Evolutionary conservation across 768 basidiomycete genomes (phyloP).

Genomic region (Kwoniella heveanensis): DNA sequence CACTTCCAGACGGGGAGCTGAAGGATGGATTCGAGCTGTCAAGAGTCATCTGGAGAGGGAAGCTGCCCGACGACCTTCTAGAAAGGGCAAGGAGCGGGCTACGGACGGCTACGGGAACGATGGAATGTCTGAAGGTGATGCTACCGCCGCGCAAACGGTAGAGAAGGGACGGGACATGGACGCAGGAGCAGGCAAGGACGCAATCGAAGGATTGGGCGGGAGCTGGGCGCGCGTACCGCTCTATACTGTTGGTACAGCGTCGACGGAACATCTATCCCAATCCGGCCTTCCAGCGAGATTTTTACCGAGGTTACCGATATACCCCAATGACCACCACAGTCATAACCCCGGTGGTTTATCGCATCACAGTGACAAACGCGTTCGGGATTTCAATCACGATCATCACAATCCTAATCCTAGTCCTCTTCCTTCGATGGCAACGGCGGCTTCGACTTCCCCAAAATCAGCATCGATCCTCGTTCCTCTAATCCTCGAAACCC

Average conservation of each 20-base stretch:
- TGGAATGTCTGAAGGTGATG: too few relatives aligned
- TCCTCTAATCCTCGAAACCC: not conserved
- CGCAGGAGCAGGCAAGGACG: not conserved
- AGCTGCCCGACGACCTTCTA: not conserved
- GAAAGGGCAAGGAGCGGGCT: constrained; percentile 8
- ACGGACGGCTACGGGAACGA: too few relatives aligned
- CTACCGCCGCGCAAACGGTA: too few relatives aligned
- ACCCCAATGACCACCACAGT: not conserved
- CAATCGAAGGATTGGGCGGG: not conserved
- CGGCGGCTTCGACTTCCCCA: not conserved
- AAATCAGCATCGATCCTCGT: constrained; percentile 15
- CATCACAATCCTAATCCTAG: too few relatives aligned
- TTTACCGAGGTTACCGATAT: constrained; percentile 1
- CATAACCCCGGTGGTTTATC: too few relatives aligned
- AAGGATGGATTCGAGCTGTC: constrained; percentile 24
- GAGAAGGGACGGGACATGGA: too few relatives aligned
- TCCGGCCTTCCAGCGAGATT: constrained; percentile 1
- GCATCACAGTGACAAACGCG: not conserved
- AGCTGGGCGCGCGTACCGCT: constrained; percentile 11
- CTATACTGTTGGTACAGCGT: constrained; percentile 14
- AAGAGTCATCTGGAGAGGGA: not conserved
- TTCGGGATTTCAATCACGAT: too few relatives aligned
- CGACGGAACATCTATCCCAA: not conserved
- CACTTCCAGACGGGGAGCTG: constrained; percentile 16
- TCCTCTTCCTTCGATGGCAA: too few relatives aligned